Evolutionary conservation across 345 rosid species (phyloP).

Genomic region (Reutealis trisperma): DNA sequence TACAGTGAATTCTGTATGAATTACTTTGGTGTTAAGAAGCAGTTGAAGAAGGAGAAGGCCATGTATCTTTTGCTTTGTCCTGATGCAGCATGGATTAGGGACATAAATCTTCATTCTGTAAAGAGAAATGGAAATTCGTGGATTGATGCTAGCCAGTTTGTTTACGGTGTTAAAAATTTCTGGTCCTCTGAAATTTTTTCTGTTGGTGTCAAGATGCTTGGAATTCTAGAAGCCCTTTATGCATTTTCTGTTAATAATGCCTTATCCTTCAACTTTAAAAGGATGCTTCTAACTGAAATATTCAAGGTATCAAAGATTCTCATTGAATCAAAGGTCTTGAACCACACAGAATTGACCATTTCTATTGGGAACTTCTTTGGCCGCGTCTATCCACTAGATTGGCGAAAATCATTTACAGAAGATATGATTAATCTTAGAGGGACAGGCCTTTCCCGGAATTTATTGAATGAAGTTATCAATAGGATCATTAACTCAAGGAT

Average conservation of each 20-base stretch:
- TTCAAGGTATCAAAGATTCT: conserved; percentile 38
- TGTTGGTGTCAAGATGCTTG: conserved; percentile 40
- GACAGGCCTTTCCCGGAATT: neutral
- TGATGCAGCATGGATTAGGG: conserved; percentile 39
- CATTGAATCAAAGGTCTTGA: conserved; percentile 7
- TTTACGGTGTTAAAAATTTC: conserved; percentile 27
- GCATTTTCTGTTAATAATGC: conserved; percentile 11
- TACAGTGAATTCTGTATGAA: conserved; percentile 44
- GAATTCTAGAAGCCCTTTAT: conserved; percentile 29
- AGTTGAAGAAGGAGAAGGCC: conserved; percentile 2
- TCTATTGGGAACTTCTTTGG: conserved; percentile 14
- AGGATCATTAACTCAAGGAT: neutral
- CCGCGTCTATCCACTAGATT: neutral
- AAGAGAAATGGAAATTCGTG: conserved; percentile 17
- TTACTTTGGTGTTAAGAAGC: conserved; percentile 47
- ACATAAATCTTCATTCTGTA: conserved; percentile 5
- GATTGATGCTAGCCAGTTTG: conserved; percentile 30
- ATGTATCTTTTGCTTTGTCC: conserved; percentile 35
- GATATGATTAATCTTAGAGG: conserved; percentile 4
- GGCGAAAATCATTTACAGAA: neutral
- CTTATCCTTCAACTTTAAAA: conserved; percentile 16
- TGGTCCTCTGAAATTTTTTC: conserved; percentile 40
- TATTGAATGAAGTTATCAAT: neutral
- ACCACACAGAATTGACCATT: neutral
- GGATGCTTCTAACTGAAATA: conserved; percentile 21